Conservation (phyloP, 169 alveolate genomes). For the Eimeria tenella region DNA sequence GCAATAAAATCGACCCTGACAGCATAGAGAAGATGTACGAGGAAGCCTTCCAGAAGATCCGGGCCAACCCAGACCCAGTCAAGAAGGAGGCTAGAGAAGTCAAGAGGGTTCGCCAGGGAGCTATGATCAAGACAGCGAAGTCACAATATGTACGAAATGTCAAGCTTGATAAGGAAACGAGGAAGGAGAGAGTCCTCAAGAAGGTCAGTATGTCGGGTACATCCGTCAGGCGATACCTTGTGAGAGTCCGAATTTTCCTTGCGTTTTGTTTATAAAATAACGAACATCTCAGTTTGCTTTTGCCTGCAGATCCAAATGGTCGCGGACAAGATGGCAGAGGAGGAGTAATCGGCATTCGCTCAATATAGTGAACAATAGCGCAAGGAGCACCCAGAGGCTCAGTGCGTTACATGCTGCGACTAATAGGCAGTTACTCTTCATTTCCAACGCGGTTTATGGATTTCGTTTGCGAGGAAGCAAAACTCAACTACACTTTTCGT, state of each 20-base stretch:
- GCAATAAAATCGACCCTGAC: slow-evolving; percentile 95
- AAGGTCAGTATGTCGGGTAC: slow-evolving; percentile 87
- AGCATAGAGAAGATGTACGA: slow-evolving; percentile 97
- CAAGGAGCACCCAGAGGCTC: too few species aligned
- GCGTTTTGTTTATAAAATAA: not conserved
- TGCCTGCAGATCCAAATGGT: slow-evolving; percentile 59
- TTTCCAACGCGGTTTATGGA: too few species aligned
- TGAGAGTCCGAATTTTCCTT: not conserved
- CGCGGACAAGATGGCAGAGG: slow-evolving; percentile 52
- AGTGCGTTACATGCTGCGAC: too few species aligned
- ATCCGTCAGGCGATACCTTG: not conserved
- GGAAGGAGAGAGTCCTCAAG: slow-evolving; percentile 95
- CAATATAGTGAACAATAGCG: too few species aligned
- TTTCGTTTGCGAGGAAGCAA: too few species aligned
- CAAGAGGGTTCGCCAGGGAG: slow-evolving; percentile 89
- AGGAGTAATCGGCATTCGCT: not conserved
- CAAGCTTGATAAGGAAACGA: slow-evolving; percentile 94
- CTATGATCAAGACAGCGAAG: slow-evolving; percentile 89
- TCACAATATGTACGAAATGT: slow-evolving; percentile 94
- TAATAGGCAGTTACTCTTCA: too few species aligned
- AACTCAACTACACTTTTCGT: too few species aligned
- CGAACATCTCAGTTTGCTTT: not conserved
- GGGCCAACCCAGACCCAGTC: slow-evolving; percentile 95
- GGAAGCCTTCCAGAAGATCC: slow-evolving; percentile 97
- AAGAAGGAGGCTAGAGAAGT: slow-evolving; percentile 89